Evolutionary conservation across 2,329 filamentous ascomycete genomes (phyloP).

Genomic region (Geosmithia flava): DNA sequence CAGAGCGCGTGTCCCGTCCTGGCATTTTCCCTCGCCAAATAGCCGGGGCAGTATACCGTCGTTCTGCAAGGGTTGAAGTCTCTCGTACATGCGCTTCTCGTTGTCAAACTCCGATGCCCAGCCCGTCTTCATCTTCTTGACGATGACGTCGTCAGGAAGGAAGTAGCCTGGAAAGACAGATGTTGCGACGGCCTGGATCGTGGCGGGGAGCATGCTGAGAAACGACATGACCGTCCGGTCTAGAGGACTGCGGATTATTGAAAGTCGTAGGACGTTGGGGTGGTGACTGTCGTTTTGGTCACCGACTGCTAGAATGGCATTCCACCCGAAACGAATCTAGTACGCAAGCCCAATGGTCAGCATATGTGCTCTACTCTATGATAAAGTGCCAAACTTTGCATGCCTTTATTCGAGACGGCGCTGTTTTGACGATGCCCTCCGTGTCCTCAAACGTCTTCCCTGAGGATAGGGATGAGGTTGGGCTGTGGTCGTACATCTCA

Average conservation of each 20-base stretch:
- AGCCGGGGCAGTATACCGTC: conserved; percentile 5
- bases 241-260: not conserved
- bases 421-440: too few relatives aligned
- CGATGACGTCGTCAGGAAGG: conserved; percentile 5
- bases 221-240: not conserved
- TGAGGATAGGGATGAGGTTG: too few relatives aligned
- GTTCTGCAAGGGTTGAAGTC: conserved; percentile 4
- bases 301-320: not conserved
- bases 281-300: not conserved
- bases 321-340: not conserved
- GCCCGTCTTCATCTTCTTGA: conserved; percentile 6
- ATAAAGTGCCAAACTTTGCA: not conserved
- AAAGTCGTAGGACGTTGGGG: not conserved
- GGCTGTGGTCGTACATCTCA: not conserved
- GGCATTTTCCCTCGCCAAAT: conserved; percentile 5
- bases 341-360: not conserved
- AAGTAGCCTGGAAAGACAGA: conserved; percentile 2
- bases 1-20: conserved; percentile 5
- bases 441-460: too few relatives aligned
- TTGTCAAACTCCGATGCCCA: conserved; percentile 8
- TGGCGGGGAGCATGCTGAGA: not conserved
- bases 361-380: not conserved
- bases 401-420: not conserved
- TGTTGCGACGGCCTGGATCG: not conserved
- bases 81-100: conserved; percentile 6